Conservation (phyloP, 1,284 basidiomycete species). For the Sanghuangporus baumii region DNA sequence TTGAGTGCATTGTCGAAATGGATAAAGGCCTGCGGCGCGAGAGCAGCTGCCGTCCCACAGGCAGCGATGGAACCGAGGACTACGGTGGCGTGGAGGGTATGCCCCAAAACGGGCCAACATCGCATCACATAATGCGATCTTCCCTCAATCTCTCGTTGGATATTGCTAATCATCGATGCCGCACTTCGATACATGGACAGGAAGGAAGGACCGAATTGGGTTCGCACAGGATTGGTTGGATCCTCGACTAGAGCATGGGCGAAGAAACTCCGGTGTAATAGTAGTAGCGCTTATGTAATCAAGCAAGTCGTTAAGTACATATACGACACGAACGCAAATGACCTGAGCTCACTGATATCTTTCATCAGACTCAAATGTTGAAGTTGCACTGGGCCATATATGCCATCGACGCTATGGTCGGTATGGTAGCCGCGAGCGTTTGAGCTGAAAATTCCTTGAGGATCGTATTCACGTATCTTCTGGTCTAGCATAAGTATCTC, state of each 20-base stretch:
- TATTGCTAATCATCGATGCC: conserved; percentile 4
- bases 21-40: conserved; percentile 18
- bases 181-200: conserved; percentile 19
- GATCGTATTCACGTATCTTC: conserved; percentile 12
- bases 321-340: neutral
- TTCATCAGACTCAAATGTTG: neutral
- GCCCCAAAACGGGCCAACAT: conserved; percentile 14
- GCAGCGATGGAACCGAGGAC: conserved; percentile 20
- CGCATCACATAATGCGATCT: conserved; percentile 2
- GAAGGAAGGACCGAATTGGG: conserved; percentile 20
- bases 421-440: neutral
- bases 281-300: conserved; percentile 3
- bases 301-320: neutral
- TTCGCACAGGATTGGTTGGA: conserved; percentile 18
- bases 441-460: neutral
- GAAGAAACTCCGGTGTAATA: conserved; percentile 19
- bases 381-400: neutral
- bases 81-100: conserved; percentile 9
- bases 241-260: conserved; percentile 17
- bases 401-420: neutral
- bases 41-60: conserved; percentile 6
- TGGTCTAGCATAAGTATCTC: conserved; percentile 13
- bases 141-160: neutral
- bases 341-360: neutral
- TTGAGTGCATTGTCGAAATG: conserved; percentile 19